Evolutionary conservation across 495 filamentous ascomycete species (phyloP), one percentile per base, ranked within the genome.

Genomic region (Penicilliopsis zonata): DNA sequence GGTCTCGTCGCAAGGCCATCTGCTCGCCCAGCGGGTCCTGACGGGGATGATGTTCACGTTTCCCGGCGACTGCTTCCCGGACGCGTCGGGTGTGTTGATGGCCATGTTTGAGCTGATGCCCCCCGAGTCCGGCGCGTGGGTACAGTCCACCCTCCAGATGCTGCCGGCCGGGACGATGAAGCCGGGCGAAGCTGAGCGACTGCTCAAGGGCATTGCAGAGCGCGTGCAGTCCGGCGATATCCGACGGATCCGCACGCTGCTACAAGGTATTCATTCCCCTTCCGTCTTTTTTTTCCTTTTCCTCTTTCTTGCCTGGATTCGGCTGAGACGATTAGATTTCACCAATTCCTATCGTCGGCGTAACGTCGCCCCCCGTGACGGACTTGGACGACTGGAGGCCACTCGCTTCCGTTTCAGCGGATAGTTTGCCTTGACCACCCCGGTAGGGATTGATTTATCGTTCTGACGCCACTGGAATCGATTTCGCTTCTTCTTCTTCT

Each of bases 11-110:
- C 75, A 87, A 30, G 90, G 92, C 30, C 80, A 86, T 51, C 52
- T 72, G 15, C 65, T 99, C 20, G 70, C 83, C 13, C 86, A 93
- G 51, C 82, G 84, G 25, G 73, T 92, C 23, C 59, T 96, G 48
- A 86, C 86, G 3, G 90, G 90, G 40, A 88, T 99, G 86, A 95
- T 99, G 87, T 95, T 94, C 50, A 85, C 76, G 0, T 99, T 96
- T 65, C 90, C 90, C 0, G 71, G 76, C 27, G 92, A 94, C 50
- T 95, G 86, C 57, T 86, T 96, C 53, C 72, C 87, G 1, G 92
- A 96, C 55, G 86, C 86, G 4, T 90, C 82, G 15, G 83, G 86
- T 8, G 82, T 94, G n/a, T 58, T 96, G 38, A 74, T 99, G 45
- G 77, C 72, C 1, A 62, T 95, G 40, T 93, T 96, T 46, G 79